phyloP scores from a whole-genome alignment of 257 asterid species.

The Lantana camara region DNA sequence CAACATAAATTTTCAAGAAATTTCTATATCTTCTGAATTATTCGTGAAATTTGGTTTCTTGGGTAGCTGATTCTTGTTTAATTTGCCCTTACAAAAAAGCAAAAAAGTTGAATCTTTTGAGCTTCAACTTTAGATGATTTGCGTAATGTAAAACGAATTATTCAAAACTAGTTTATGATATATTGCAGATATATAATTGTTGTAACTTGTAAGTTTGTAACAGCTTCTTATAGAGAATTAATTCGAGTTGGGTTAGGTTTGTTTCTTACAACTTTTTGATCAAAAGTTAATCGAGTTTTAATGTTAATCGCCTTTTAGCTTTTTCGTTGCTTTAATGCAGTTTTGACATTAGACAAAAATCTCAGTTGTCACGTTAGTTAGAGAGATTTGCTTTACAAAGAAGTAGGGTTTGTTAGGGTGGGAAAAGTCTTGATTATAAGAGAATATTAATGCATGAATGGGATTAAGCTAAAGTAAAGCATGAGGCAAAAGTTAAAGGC shows the following conservation, averaged over 20 bases:
- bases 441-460: slow-evolving; percentile 22
- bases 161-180: slow-evolving; percentile 4
- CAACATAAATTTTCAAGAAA: slow-evolving; percentile 12
- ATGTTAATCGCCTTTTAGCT: slow-evolving; percentile 27
- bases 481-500: slow-evolving; percentile 28
- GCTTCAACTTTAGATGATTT: slow-evolving; percentile 10
- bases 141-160: slow-evolving; percentile 21
- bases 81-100: neutral
- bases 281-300: slow-evolving; percentile 37
- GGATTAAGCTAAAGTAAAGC: slow-evolving; percentile 21
- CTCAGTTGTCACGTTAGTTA: neutral
- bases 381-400: slow-evolving; percentile 5
- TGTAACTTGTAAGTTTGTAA: slow-evolving; percentile 23
- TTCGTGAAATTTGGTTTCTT: slow-evolving; percentile 16
- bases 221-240: slow-evolving; percentile 45
- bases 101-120: neutral
- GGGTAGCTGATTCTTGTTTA: slow-evolving; percentile 17
- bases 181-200: slow-evolving; percentile 20
- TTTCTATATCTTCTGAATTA: neutral
- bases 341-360: slow-evolving; percentile 28
- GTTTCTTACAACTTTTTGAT: slow-evolving; percentile 39
- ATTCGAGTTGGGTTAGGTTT: slow-evolving; percentile 40
- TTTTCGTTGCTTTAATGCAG: slow-evolving; percentile 27
- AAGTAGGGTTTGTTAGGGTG: slow-evolving; percentile 29
- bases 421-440: slow-evolving; percentile 22